Evolutionary conservation across 2,329 filamentous ascomycete species (phyloP).

Genomic region (Helotiales sp.): DNA sequence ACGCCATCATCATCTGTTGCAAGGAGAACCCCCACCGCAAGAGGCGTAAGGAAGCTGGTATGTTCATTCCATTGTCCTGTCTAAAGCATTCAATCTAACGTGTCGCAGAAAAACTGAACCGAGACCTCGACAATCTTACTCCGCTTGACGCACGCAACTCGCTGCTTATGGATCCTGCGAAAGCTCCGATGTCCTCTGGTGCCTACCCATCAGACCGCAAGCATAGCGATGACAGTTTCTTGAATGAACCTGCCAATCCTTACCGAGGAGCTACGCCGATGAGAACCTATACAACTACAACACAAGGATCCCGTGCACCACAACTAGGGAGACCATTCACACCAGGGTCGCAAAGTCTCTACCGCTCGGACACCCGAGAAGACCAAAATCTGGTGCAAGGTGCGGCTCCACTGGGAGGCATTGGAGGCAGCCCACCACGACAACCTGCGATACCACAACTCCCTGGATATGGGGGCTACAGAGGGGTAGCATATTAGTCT

Average conservation of each 20-base stretch:
- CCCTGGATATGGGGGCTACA: conserved; percentile 30
- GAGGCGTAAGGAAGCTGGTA: conserved; percentile 88
- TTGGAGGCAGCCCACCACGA: conserved; percentile 25
- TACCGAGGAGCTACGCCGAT: conserved; percentile 36
- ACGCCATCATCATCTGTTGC: conserved; percentile 81
- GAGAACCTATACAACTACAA: conserved; percentile 27
- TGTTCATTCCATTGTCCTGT: conserved; percentile 46
- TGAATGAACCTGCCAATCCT: conserved; percentile 40
- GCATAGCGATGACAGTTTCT: conserved; percentile 34
- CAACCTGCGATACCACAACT: conserved; percentile 33
- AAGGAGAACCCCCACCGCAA: conserved; percentile 89
- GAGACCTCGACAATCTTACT: conserved; percentile 81
- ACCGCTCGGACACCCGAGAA: conserved; percentile 30
- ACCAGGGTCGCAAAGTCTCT: conserved; percentile 14
- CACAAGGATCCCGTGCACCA: conserved; percentile 19
- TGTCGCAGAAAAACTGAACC: conserved; percentile 71
- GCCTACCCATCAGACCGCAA: conserved; percentile 35
- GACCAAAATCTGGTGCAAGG: conserved; percentile 31
- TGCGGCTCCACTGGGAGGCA: conserved; percentile 37
- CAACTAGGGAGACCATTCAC: conserved; percentile 18
- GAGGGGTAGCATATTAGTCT: conserved; percentile 37
- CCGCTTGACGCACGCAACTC: conserved; percentile 87
- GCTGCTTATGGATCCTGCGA: conserved; percentile 57
- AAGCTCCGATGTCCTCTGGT: conserved; percentile 23
- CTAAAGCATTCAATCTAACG: conserved; percentile 26